Conservation (phyloP, 1,139 yeast species). For the Scheffersomyces quercinus region DNA sequence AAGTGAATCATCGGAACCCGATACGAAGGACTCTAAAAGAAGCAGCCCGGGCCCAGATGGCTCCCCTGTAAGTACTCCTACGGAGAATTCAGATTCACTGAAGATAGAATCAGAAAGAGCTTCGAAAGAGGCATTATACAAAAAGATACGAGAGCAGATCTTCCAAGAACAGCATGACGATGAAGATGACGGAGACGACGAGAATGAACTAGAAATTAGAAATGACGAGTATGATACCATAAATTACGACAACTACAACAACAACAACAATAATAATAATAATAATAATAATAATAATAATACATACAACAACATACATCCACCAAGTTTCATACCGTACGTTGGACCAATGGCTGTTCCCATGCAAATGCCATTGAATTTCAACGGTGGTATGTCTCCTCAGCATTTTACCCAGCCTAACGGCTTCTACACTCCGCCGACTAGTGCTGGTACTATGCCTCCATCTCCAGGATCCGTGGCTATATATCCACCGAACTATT, state of each 20-base stretch:
- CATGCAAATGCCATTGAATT: conserved; percentile 5
- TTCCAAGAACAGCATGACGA: conserved; percentile 27
- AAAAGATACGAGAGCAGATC: conserved; percentile 46
- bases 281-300: not conserved
- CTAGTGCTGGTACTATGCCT: conserved; percentile 2
- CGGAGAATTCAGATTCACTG: conserved; percentile 3
- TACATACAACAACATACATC: conserved; percentile 1
- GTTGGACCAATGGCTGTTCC: conserved; percentile 3
- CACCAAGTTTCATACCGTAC: not conserved
- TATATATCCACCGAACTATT: conserved; percentile 1
- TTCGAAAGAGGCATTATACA: conserved; percentile 42
- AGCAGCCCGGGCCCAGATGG: conserved; percentile 2
- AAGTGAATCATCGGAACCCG: not conserved
- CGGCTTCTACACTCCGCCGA: conserved; percentile 3
- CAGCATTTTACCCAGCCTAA: conserved; percentile 3
- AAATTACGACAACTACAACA: conserved; percentile 4
- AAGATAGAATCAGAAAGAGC: conserved; percentile 26
- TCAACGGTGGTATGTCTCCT: conserved; percentile 1
- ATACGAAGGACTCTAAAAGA: not conserved
- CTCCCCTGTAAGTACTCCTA: conserved; percentile 2
- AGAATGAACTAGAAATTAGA: conserved; percentile 24
- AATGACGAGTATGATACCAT: conserved; percentile 8
- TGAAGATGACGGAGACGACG: conserved; percentile 28
- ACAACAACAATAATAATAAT: not conserved
- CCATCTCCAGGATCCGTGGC: not conserved